Percentiles rank a stretch among this genome's conserved stretches.
Conservation (phyloP, 495 filamentous ascomycete species). For the Daldinia childiae region DNA sequence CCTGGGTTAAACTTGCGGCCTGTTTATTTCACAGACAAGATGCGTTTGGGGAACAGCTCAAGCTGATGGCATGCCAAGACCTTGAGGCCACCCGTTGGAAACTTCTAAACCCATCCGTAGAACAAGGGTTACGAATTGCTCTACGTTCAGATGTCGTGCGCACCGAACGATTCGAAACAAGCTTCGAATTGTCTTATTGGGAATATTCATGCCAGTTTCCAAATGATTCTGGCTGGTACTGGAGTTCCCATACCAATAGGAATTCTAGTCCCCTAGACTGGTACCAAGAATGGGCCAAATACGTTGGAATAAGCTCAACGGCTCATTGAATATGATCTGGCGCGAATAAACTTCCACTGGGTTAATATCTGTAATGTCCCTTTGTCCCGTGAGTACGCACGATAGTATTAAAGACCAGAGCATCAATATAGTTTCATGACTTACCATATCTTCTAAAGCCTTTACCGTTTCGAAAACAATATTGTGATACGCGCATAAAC, state of each 20-base stretch:
- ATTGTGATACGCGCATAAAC: no score
- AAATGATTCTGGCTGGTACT: neutral
- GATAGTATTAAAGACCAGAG: no score
- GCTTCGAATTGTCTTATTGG: neutral
- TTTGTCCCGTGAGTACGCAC: no score
- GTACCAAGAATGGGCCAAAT: neutral
- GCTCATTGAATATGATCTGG: neutral
- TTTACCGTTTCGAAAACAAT: no score
- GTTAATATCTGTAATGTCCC: neutral
- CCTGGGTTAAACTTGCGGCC: neutral
- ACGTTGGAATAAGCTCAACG: neutral
- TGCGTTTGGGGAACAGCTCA: neutral
- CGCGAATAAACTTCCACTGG: neutral
- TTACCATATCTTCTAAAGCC: no score
- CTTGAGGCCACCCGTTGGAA: neutral
- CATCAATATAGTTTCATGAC: no score
- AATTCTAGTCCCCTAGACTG: neutral
- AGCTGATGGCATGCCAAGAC: neutral
- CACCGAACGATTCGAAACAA: neutral
- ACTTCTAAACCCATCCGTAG: neutral
- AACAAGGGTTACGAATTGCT: conserved; percentile 1
- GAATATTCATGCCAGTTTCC: neutral
- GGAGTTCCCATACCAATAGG: no score
- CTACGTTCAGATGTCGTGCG: neutral
- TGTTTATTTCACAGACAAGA: neutral